Base-by-base conservation (phyloP, 2,329 filamentous ascomycete species). In the Pseudovirgaria hyperparasitica region DNA sequence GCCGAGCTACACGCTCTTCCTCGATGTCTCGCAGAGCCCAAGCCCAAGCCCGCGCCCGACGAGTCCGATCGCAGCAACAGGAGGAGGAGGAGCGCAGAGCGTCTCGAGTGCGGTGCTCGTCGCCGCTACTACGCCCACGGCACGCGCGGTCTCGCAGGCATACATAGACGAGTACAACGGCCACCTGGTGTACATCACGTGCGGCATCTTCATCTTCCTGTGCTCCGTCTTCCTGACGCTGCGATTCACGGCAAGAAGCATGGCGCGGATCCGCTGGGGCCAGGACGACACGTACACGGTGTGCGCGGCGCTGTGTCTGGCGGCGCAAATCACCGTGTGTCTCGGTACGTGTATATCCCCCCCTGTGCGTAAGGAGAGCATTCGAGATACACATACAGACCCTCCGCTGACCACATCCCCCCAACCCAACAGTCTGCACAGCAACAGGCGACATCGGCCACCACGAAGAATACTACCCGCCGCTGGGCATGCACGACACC, bases 111-210 rank as follows among this genome's bases (percentile, higher is more conserved):
- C n/a, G n/a, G n/a, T n/a, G n/a, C n/a, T n/a, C n/a, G n/a, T n/a
- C n/a, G n/a, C n/a, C n/a, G n/a, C n/a, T n/a, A n/a, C n/a, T n/a
- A n/a, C n/a, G n/a, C n/a, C n/a, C n/a, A n/a, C n/a, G n/a, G n/a
- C n/a, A n/a, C n/a, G n/a, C n/a, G n/a, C n/a, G n/a, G n/a, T n/a
- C n/a, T 25, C 26, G 19, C 19, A 19, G n/a, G 26, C 16, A 19
- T 36, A 30, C 16, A 17, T 33, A 9, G 22, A 24, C 9, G 16
- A 31, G 16, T 34, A 36, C 26, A 34, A 24, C 17, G 33, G 33
- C 19, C 21, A 32, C 19, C 16, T 13, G 4, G 28, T 26, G n/a
- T n/a, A n/a, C 12, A 15, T 19, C 12, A 16, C 12, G 5, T 22
- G 23, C 17, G 19, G 26, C 11, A 22, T 32, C 15, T 34, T 34